Conservation (phyloP, 768 basidiomycete species). For the Auricularia heimuer region DNA sequence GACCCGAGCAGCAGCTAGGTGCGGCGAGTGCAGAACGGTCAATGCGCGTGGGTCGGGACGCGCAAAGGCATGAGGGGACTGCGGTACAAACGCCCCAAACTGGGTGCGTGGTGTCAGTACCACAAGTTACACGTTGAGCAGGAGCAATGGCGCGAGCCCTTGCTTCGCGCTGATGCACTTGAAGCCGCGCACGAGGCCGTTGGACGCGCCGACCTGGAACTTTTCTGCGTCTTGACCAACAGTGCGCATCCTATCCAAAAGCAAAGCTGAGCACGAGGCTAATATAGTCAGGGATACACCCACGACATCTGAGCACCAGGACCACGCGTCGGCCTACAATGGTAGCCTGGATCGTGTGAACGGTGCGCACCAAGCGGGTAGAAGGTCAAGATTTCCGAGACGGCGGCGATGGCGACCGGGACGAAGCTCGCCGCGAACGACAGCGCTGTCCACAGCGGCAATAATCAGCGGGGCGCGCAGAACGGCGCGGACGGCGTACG, state of each 20-base stretch:
- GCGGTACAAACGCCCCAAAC: slow-evolving; percentile 77
- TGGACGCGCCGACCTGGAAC: slow-evolving; percentile 73
- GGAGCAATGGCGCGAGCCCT: slow-evolving; percentile 47
- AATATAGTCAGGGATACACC: slow-evolving; percentile 21
- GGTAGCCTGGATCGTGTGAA: neutral
- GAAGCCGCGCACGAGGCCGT: slow-evolving; percentile 74
- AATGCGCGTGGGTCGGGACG: neutral
- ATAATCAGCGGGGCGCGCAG: too few species aligned
- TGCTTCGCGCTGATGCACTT: slow-evolving; percentile 76
- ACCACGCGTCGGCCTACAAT: neutral
- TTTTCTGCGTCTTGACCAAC: slow-evolving; percentile 97
- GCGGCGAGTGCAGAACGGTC: slow-evolving; percentile 50
- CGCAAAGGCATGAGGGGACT: slow-evolving; percentile 32
- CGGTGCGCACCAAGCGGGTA: slow-evolving; percentile 71
- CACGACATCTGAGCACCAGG: slow-evolving; percentile 62
- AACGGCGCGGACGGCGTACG: too few species aligned
- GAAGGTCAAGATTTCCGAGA: slow-evolving; percentile 54
- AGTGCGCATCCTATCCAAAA: slow-evolving; percentile 18
- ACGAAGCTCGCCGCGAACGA: slow-evolving; percentile 85
- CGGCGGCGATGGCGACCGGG: slow-evolving; percentile 93
- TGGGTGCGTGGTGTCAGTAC: slow-evolving; percentile 21
- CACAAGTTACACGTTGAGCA: slow-evolving; percentile 1
- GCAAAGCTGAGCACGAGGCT: too few species aligned
- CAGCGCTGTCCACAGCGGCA: slow-evolving; percentile 39
- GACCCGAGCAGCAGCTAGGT: slow-evolving; percentile 84